These are phyloP conservation scores for Aegilops bicornis DNA, from an alignment of 176 grass and related monocot genomes.

Conservation along the genomic window DNA sequence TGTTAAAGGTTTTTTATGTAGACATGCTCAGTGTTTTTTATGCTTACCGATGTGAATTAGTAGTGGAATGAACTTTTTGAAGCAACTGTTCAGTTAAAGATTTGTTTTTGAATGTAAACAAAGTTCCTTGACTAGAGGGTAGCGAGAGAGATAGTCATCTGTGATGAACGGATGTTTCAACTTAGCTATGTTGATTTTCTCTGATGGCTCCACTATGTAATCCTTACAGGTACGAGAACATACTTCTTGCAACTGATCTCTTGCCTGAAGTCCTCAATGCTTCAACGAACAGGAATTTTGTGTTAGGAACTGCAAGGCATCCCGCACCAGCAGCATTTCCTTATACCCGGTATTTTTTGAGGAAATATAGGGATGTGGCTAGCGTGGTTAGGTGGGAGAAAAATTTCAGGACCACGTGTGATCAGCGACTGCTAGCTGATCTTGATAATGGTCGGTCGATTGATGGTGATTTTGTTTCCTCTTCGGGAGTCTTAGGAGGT, in stretches of 20 bases:
- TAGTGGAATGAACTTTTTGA: not conserved
- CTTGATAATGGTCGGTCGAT: slow-evolving; percentile 79
- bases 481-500: slow-evolving; percentile 53
- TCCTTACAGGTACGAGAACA: slow-evolving; percentile 71
- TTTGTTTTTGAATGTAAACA: not conserved
- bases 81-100: not conserved
- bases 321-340: slow-evolving; percentile 62
- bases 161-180: not conserved
- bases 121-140: not conserved
- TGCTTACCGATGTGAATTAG: not conserved
- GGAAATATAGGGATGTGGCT: slow-evolving; percentile 82
- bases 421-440: slow-evolving; percentile 88
- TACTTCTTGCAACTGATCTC: slow-evolving; percentile 76
- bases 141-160: not conserved
- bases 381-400: slow-evolving; percentile 90
- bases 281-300: slow-evolving; percentile 56
- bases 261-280: slow-evolving; percentile 87
- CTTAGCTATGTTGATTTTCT: slow-evolving; percentile 9
- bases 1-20: slow-evolving; percentile 5
- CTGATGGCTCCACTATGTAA: slow-evolving; percentile 8
- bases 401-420: slow-evolving; percentile 66
- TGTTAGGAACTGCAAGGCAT: slow-evolving; percentile 57
- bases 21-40: not conserved
- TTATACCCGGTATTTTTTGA: slow-evolving; percentile 84
- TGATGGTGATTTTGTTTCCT: slow-evolving; percentile 73